phyloP scores from a whole-genome alignment of 1,284 basidiomycete species.

The Lentinus polychrous region DNA sequence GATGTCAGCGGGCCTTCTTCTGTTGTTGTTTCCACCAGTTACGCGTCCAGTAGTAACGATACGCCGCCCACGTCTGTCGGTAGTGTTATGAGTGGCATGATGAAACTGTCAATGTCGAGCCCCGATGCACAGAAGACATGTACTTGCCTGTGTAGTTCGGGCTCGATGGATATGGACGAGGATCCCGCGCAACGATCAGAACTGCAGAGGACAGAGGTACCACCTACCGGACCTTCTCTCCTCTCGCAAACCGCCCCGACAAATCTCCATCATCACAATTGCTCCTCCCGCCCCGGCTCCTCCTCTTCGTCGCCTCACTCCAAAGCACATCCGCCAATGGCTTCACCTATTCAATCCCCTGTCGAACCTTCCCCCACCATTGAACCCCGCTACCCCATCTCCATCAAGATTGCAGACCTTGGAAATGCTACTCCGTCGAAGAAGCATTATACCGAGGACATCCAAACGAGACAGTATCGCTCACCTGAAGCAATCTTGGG shows the following conservation, averaged over 20 bases:
- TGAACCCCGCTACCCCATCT: constrained; percentile 40
- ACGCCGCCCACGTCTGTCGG: constrained; percentile 29
- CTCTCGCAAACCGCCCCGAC: constrained; percentile 60
- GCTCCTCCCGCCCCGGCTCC: constrained; percentile 10
- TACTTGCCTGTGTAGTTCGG: constrained; percentile 8
- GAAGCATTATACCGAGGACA: constrained; percentile 87
- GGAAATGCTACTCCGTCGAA: constrained; percentile 82
- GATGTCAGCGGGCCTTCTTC: constrained; percentile 20
- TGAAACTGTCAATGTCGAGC: constrained; percentile 18
- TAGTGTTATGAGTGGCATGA: constrained; percentile 21
- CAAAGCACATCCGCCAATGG: constrained; percentile 21
- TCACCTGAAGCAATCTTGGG: constrained; percentile 89
- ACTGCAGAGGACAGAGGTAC: constrained; percentile 11
- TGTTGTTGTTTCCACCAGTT: constrained; percentile 20
- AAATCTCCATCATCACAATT: constrained; percentile 23
- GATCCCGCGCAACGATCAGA: background rate
- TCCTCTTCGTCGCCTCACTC: constrained; percentile 29
- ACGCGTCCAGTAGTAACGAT: constrained; percentile 18
- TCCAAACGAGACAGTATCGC: constrained; percentile 91
- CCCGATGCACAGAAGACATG: constrained; percentile 9
- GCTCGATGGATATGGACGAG: background rate
- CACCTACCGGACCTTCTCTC: constrained; percentile 43
- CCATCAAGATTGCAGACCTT: constrained; percentile 89
- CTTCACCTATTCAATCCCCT: constrained; percentile 14
- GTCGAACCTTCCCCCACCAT: constrained; percentile 11